phyloP scores from a whole-genome alignment of 2,329 filamentous ascomycete genomes.

The Nemania sp. region DNA sequence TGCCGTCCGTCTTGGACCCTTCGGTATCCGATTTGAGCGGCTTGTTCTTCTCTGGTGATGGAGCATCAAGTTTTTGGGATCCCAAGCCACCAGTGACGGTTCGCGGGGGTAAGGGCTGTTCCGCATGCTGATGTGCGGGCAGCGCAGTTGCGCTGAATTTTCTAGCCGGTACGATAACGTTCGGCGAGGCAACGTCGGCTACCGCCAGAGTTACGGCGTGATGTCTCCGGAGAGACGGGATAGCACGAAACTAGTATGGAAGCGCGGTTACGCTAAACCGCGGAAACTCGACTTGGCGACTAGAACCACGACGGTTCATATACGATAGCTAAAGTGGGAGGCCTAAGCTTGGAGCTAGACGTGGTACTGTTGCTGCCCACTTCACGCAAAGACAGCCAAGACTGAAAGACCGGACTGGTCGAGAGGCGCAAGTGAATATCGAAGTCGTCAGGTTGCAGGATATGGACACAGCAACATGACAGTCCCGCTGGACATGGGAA shows the following conservation, averaged over 20 bases:
- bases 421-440: constrained; percentile 28
- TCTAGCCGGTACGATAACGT: constrained; percentile 52
- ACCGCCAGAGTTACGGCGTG: constrained; percentile 53
- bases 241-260: constrained; percentile 8
- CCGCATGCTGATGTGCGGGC: constrained; percentile 48
- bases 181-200: constrained; percentile 50
- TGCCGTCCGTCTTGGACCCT: constrained; percentile 37
- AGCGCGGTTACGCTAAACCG: constrained; percentile 17
- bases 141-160: constrained; percentile 52
- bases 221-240: constrained; percentile 44
- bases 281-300: constrained; percentile 30
- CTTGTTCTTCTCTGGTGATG: constrained; percentile 48
- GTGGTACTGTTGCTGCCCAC: constrained; percentile 10
- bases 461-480: constrained; percentile 25
- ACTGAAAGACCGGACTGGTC: constrained; percentile 11
- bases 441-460: constrained; percentile 40
- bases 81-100: constrained; percentile 47
- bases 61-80: constrained; percentile 45
- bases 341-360: constrained; percentile 7
- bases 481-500: constrained; percentile 21
- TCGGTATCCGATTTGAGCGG: constrained; percentile 34
- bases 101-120: constrained; percentile 50
- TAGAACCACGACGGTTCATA: constrained; percentile 26
- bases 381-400: neutral
- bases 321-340: constrained; percentile 1